phyloP scores from a whole-genome alignment of 2,329 filamentous ascomycete species.

The Berkeleyomyces rouxiae region DNA sequence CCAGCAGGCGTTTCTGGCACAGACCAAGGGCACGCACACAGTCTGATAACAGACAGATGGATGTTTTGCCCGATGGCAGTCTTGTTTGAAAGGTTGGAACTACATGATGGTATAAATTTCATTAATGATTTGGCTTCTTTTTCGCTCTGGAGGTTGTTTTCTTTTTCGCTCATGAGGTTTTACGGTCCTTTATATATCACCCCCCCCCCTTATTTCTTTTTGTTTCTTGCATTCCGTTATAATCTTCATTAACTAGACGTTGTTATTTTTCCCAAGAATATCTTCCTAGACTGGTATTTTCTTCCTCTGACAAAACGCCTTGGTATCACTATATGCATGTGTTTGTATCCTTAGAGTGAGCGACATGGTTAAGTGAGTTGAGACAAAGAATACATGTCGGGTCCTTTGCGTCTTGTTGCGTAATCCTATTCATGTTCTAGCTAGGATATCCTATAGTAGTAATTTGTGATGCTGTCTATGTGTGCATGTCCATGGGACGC shows the following conservation, averaged over 20 bases:
- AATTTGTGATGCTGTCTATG: no score
- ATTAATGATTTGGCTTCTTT: neutral
- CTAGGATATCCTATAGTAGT: no score
- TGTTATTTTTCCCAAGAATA: neutral
- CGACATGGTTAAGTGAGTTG: neutral
- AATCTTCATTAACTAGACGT: neutral
- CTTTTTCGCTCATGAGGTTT: neutral
- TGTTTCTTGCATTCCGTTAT: neutral
- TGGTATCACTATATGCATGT: neutral
- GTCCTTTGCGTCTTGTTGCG: neutral
- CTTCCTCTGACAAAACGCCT: neutral
- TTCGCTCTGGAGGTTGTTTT: neutral
- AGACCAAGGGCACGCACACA: slow-evolving; percentile 11
- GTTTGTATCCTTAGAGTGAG: neutral
- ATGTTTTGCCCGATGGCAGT: slow-evolving; percentile 12
- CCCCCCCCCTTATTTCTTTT: neutral
- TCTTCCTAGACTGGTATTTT: neutral
- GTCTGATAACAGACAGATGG: slow-evolving; percentile 8
- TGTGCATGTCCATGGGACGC: no score
- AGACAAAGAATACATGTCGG: neutral
- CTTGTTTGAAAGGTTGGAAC: slow-evolving; percentile 3
- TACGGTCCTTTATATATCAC: neutral
- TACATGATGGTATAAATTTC: neutral
- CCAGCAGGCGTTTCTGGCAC: slow-evolving; percentile 11
- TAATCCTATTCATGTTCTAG: no score